Base-by-base conservation (phyloP, 805 yeast genomes). In the Candida coleopterorum region DNA sequence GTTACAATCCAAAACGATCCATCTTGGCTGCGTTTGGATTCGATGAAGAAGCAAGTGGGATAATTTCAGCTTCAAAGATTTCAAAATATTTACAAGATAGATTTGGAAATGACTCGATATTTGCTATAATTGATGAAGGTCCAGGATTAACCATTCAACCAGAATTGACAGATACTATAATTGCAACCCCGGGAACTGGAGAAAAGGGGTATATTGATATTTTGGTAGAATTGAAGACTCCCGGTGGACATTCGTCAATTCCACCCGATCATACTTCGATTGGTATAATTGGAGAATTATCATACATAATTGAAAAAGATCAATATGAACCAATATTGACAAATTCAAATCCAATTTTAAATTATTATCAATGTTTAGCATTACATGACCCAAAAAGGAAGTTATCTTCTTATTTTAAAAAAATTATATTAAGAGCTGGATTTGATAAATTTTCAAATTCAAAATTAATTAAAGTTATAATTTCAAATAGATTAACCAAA, bases 181-280 rank as follows among this genome's bases (percentile, higher is more conserved):
- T 72, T 79, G 94, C 55, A 56, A 62, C 36, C 47, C 68, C 48
- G 60, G 79, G 58, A 7, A 55, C 64, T 3, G 62, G 75, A n/a
- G 84, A 73, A 29, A 60, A 70, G 32, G 69, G 69, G 25, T 64
- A 78, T 45, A 75, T 79, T 4, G 60, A 72, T 45, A 46, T 72
- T 7, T 41, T 47, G 18, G 62, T 81, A 32, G 66, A 68, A 4
- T 58, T 84, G 17, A 60, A 61, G 17, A 77, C 84, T 20, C 75
- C 77, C 6, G 94, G 94, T 26, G 94, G 94, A 6, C 94, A 84
- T 53, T 77, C 89, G 1, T 79, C 88, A 6, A 56, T 72, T 11
- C 93, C 94, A 9, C 90, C 90, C 2, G 81, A 75, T 33, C 93
- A 85, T 52, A 83, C 93, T 4, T 71, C 82, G 4, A 82, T 85